Base-by-base conservation (phyloP, 208 protist genomes). In the Trypanosoma mega region DNA sequence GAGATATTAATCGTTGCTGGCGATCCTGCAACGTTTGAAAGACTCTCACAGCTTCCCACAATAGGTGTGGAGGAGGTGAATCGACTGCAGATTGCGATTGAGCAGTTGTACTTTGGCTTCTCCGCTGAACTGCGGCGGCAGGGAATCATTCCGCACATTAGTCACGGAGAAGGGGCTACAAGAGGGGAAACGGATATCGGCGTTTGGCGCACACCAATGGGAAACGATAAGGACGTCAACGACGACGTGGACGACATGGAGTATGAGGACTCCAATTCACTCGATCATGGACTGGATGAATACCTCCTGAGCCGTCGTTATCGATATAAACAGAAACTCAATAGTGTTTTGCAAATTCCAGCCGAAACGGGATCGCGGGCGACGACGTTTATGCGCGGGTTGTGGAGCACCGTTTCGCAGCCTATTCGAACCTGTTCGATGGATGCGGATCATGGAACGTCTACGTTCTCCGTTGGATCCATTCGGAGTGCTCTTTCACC, bases 61-160 rank as follows among this genome's bases (percentile, higher is more conserved):
- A 16, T 60, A 1, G 61, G 36, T 18, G 34, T 57, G 11, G 1
- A 4, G 16, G 61, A 67, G 31, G 18, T 67, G 21, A 46, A 34
- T 44, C 14, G 3, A 23, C 37, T 67, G 31, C 48, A 67, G 23
- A 3, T 67, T 36, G 30, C 61, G 3, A 58, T 67, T 33, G 41
- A 54, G 31, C 61, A 58, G 24, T n/a, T 59, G 0, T 67, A 50
- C 49, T 53, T 46, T 57, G 61, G 27, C 0, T 37, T 51, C 12
- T 39, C 46, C 2, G 24, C 18, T 11, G 45, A 46, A 21, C 30
- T 50, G 20, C 21, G 46, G 16, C 29, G 20, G 26, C 46, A 44
- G 12, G 57, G 57, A 1, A 14, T 54, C 33, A 29, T 52, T 52
- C 47, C 47, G 7, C 12, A 34, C 33, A 33, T 63, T 12, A 57